Conservation (phyloP, 176 grass and related monocot genomes). For the Pharus latifolius region DNA sequence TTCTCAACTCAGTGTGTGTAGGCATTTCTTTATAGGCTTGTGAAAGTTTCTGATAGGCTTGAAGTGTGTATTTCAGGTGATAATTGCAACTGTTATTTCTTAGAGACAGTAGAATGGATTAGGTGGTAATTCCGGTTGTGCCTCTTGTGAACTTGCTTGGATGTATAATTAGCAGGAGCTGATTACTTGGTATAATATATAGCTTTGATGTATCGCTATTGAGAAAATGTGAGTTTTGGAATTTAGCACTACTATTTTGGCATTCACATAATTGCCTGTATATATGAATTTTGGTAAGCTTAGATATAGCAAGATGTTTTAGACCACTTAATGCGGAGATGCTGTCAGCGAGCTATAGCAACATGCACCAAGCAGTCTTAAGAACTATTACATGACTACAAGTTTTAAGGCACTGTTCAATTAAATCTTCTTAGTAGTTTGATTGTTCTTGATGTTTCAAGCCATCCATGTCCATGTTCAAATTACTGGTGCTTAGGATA, state of each 20-base stretch:
- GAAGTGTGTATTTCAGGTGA: not conserved
- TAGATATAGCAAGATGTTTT: not conserved
- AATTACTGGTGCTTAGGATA: not conserved
- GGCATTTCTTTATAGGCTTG: too few species aligned
- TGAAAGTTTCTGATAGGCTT: not conserved
- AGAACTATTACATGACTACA: not conserved
- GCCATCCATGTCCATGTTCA: not conserved
- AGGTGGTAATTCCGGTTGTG: not conserved
- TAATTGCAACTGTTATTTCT: not conserved
- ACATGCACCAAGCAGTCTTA: slow-evolving; percentile 3
- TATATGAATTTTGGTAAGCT: not conserved
- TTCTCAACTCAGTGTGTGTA: not conserved
- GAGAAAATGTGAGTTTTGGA: not conserved
- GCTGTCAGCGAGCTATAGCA: not conserved
- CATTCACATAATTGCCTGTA: not conserved
- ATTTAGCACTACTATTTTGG: not conserved
- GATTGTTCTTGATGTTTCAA: not conserved
- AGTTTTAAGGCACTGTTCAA: not conserved
- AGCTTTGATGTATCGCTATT: not conserved
- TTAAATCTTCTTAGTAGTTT: not conserved
- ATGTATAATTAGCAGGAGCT: not conserved
- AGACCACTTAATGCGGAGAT: not conserved
- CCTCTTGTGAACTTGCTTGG: too few species aligned
- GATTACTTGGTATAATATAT: not conserved
- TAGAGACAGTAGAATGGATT: not conserved